These are phyloP conservation scores for Basidioascus undulatus DNA, from an alignment of 768 basidiomycete genomes.

Conservation along the genomic window DNA sequence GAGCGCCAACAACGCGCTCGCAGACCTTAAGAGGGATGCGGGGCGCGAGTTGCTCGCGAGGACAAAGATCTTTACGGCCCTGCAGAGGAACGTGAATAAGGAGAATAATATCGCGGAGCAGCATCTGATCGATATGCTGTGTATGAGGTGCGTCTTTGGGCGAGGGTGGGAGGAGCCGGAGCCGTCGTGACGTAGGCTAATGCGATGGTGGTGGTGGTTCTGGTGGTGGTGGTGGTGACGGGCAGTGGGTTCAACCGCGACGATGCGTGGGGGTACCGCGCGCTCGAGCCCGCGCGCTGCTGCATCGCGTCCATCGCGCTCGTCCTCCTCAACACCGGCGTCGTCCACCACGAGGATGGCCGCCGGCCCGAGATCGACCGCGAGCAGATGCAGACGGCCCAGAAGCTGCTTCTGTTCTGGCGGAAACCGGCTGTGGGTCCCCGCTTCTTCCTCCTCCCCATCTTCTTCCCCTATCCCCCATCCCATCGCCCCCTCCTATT, in stretches of 20 bases:
- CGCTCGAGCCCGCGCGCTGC: conserved; percentile 82
- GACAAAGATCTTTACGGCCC: conserved; percentile 81
- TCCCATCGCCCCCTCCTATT: too few relatives aligned
- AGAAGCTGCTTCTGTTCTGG: conserved; percentile 94
- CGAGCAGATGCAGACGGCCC: conserved; percentile 80
- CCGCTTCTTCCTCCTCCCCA: conserved; percentile 1
- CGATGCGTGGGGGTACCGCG: conserved; percentile 95
- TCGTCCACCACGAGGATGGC: conserved; percentile 33
- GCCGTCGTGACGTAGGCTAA: too few relatives aligned
- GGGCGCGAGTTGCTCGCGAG: conserved; percentile 72
- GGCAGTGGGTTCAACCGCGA: conserved; percentile 80
- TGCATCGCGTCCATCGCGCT: conserved; percentile 97
- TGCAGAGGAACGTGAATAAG: conserved; percentile 96
- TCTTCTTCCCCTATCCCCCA: neutral
- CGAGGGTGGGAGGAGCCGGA: too few relatives aligned
- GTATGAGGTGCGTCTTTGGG: conserved; percentile 70
- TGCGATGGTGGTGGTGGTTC: too few relatives aligned
- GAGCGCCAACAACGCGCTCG: conserved; percentile 47
- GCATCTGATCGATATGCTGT: conserved; percentile 98
- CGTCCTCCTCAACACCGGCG: conserved; percentile 90
- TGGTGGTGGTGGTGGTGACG: too few relatives aligned
- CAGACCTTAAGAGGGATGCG: conserved; percentile 61
- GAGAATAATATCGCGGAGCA: conserved; percentile 98
- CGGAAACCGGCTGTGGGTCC: conserved; percentile 86
- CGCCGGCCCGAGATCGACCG: neutral